phyloP scores from a whole-genome alignment of 306 rosid species.

The Inga leiocalycina region DNA sequence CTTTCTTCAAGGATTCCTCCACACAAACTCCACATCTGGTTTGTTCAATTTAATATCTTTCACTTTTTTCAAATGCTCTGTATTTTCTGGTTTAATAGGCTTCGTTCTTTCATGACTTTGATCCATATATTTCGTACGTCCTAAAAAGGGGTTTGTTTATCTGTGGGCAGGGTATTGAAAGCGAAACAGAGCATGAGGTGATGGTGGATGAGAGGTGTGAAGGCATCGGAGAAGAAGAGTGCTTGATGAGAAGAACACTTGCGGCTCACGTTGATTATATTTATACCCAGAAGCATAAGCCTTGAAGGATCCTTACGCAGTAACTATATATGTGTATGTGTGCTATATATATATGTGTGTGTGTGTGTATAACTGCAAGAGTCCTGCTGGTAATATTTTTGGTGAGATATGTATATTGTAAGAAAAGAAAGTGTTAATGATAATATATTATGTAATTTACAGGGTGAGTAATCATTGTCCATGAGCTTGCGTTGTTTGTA shows the following conservation, averaged over 20 bases:
- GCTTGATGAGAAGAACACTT: slow-evolving; percentile 58
- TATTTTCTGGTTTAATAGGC: background rate
- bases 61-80: background rate
- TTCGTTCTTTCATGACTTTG: background rate
- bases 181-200: background rate
- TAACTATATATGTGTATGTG: background rate
- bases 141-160: background rate
- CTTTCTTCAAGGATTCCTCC: slow-evolving; percentile 12
- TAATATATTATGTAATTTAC: background rate
- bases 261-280: slow-evolving; percentile 58
- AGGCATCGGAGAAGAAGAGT: slow-evolving; percentile 49
- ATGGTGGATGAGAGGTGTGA: slow-evolving; percentile 39
- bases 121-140: background rate
- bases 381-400: background rate
- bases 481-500: background rate
- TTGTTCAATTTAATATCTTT: background rate
- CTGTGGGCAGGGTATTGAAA: slow-evolving; percentile 24
- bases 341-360: background rate
- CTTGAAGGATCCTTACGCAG: slow-evolving; percentile 29
- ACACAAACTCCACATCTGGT: slow-evolving; percentile 21
- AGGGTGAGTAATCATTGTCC: background rate
- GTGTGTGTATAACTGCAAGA: background rate
- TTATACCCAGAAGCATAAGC: slow-evolving; percentile 50
- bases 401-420: background rate
- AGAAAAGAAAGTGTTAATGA: background rate